Percentiles rank a stretch among this genome's conserved stretches.
Conservation (phyloP, 257 asterid genomes). For the Craterostigma plantagineum region DNA sequence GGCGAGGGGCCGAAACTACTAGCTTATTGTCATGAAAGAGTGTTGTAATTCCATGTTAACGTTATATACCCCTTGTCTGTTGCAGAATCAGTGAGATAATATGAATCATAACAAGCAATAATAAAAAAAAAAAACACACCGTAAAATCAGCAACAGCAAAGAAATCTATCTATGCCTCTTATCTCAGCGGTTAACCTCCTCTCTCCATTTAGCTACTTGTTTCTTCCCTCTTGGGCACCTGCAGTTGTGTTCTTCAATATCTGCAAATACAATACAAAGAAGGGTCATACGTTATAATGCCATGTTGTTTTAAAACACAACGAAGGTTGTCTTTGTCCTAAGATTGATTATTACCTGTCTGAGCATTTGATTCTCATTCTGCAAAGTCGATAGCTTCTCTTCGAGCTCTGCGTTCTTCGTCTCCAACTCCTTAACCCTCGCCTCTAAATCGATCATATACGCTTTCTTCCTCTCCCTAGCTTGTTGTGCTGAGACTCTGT, state of each 20-base stretch:
- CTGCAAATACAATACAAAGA: not conserved
- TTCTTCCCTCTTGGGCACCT: constrained; percentile 2
- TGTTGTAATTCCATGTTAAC: no score
- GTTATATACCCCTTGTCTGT: no score
- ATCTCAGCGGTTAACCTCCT: no score
- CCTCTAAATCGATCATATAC: constrained; percentile 77
- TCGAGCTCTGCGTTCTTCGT: constrained; percentile 92
- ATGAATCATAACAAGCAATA: no score
- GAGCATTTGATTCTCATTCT: constrained; percentile 96
- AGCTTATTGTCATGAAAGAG: not conserved
- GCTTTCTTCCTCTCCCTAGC: constrained; percentile 99
- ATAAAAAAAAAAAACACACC: no score
- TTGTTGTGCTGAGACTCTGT: constrained; percentile 97
- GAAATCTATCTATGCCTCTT: no score
- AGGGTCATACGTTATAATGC: not conserved
- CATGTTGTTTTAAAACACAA: no score
- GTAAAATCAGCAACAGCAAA: no score
- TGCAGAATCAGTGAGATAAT: no score
- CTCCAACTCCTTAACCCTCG: constrained; percentile 72
- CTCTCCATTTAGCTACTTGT: no score
- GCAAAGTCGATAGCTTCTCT: constrained; percentile 80
- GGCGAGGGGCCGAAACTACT: no score
- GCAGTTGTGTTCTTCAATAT: constrained; percentile 6
- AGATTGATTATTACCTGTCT: constrained; percentile 54
- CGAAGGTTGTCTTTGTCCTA: no score